Percentiles rank a stretch among this genome's conserved stretches.
phyloP scores from a whole-genome alignment of 164 flowering plant genomes.

The Magnolia officinalis region DNA sequence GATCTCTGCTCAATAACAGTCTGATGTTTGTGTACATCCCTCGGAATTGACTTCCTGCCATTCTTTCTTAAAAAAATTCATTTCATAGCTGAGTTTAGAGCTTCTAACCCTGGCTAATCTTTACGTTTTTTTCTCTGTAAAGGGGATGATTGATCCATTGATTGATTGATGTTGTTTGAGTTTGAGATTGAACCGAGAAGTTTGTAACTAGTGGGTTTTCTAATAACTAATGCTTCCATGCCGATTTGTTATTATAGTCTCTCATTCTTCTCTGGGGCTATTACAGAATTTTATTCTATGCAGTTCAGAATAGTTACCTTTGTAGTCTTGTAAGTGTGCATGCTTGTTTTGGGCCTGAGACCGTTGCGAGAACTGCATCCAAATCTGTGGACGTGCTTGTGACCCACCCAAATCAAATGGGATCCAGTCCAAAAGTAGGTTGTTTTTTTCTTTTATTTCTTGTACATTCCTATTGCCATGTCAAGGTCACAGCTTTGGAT shows the following conservation, averaged over 20 bases:
- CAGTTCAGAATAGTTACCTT: not conserved
- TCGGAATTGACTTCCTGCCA: constrained; percentile 23
- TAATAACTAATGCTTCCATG: not conserved
- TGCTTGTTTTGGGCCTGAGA: not conserved
- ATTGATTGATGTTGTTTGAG: constrained; percentile 32
- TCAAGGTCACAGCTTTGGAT: no score
- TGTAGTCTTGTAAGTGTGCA: not conserved
- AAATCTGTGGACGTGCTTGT: not conserved
- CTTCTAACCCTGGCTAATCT: constrained; percentile 36
- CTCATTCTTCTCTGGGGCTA: not conserved
- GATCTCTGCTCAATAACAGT: constrained; percentile 59
- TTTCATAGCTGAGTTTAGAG: constrained; percentile 29
- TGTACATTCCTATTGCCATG: no score
- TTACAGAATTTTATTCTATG: not conserved
- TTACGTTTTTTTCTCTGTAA: constrained; percentile 34
- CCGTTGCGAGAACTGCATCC: not conserved
- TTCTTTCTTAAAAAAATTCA: constrained; percentile 9
- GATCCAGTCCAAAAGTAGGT: no score
- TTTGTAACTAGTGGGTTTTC: not conserved
- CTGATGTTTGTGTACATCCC: constrained; percentile 66
- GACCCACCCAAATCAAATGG: no score
- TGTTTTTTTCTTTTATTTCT: no score
- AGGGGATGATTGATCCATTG: constrained; percentile 58
- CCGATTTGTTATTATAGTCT: not conserved
- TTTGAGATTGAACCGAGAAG: not conserved